Conservation (phyloP, 257 asterid species). For the Echites panduratus region DNA sequence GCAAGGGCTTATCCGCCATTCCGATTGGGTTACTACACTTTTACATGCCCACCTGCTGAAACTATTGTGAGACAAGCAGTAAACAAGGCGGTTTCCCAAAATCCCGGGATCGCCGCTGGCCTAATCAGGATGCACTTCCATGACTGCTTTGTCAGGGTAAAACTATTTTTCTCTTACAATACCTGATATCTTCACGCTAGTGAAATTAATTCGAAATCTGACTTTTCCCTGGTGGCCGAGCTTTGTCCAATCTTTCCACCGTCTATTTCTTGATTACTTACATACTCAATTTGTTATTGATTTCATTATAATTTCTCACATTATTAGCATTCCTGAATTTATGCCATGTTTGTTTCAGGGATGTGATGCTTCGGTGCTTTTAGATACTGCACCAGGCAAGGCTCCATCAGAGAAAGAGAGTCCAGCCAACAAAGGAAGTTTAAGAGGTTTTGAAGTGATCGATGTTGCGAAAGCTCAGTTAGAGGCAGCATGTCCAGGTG, state of each 20-base stretch:
- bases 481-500: slow-evolving; percentile 37
- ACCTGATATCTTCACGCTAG: too few relatives aligned
- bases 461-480: slow-evolving; percentile 45
- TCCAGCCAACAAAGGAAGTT: slow-evolving; percentile 36
- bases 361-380: slow-evolving; percentile 45
- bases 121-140: slow-evolving; percentile 59
- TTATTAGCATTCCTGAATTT: too few relatives aligned
- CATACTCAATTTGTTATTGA: background rate
- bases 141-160: slow-evolving; percentile 60
- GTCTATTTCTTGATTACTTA: too few relatives aligned
- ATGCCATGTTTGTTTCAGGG: slow-evolving; percentile 38
- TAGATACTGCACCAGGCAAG: slow-evolving; percentile 35
- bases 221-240: too few relatives aligned
- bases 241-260: too few relatives aligned
- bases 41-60: slow-evolving; percentile 46
- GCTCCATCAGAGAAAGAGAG: slow-evolving; percentile 36
- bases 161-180: too few relatives aligned
- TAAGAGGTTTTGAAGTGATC: slow-evolving; percentile 48
- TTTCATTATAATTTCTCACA: background rate
- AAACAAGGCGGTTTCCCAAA: slow-evolving; percentile 20
- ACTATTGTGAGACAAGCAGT: slow-evolving; percentile 37
- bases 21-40: slow-evolving; percentile 36
- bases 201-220: too few relatives aligned
- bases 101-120: slow-evolving; percentile 57
- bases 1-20: slow-evolving; percentile 28